Evolutionary conservation across 352 stramenopile genomes (phyloP).

Genomic region (Phytophthora boehmeriae): DNA sequence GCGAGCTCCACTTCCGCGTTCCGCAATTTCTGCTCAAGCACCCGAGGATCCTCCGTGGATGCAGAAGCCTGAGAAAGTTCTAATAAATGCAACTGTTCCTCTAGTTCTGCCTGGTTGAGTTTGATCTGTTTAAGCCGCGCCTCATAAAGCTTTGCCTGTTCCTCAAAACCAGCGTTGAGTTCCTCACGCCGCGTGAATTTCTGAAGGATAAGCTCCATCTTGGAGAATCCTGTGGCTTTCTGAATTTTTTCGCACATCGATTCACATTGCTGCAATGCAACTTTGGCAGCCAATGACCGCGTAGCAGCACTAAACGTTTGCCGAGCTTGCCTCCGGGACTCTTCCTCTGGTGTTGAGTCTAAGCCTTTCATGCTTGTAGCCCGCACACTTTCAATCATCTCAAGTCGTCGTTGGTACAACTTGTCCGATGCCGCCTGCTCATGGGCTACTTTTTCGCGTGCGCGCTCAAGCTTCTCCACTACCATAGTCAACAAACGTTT

Average conservation of each 20-base stretch:
- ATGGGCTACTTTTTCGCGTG: slow-evolving; percentile 64
- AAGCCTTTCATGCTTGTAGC: slow-evolving; percentile 23
- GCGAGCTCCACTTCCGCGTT: slow-evolving; percentile 73
- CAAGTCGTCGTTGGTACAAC: slow-evolving; percentile 67
- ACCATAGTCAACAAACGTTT: slow-evolving; percentile 70
- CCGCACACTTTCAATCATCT: slow-evolving; percentile 78
- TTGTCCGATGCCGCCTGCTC: slow-evolving; percentile 73
- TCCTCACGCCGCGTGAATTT: slow-evolving; percentile 83
- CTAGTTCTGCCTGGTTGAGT: slow-evolving; percentile 66
- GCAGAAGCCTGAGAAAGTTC: slow-evolving; percentile 63
- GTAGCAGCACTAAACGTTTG: slow-evolving; percentile 46
- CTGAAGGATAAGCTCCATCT: slow-evolving; percentile 79
- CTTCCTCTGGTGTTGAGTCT: slow-evolving; percentile 25
- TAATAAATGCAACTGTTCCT: slow-evolving; percentile 69
- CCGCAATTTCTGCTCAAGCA: slow-evolving; percentile 76
- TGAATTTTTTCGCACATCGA: slow-evolving; percentile 87
- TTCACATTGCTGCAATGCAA: slow-evolving; percentile 81
- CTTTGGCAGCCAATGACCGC: slow-evolving; percentile 67
- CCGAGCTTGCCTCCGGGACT: slow-evolving; percentile 24
- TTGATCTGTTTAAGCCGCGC: slow-evolving; percentile 83
- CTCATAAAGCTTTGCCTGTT: slow-evolving; percentile 85
- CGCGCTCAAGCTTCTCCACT: slow-evolving; percentile 67
- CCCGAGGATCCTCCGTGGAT: slow-evolving; percentile 60
- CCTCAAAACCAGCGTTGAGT: slow-evolving; percentile 81
- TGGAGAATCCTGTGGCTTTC: slow-evolving; percentile 77